Base-by-base conservation (phyloP, 78 protist genomes). In the Dictyostelium citrinum region DNA sequence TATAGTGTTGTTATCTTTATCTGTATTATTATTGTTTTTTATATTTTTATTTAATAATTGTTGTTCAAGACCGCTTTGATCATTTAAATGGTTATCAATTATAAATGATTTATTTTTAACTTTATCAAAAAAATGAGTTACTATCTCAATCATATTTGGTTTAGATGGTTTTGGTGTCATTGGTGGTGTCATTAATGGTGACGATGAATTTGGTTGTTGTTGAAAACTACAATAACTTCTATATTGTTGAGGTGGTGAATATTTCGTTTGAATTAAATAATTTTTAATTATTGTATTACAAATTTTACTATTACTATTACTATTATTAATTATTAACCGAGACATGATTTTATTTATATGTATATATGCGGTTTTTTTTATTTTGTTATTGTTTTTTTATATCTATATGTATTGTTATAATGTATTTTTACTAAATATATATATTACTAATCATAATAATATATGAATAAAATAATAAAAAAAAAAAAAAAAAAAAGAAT, bases 41-140 rank as follows among this genome's bases (percentile, higher is more conserved):
- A 86, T 61, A 8, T 81, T 29, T 12, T 31, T 20, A 22, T 55
- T 75, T 24, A 27, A 11, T 24, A 67, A 37, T 74, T 49, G 49
- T 51, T n/a, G 17, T 67, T 60, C 37, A 16, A 9, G 68, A 22
- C 33, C 37, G 64, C 60, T 2, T 49, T 16, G 33, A 43, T 35
- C 14, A 27, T 64, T 64, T 64, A 80, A 35, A 41, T 88, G 17
- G 1, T 79, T 46, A 20, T 88, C 93, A 2, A 88, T 46, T 9
- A 88, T 43, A 67, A 74, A 88, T 49, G 93, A 88, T 45, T 78
- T 78, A 41, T 78, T 88, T 76, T 88, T 88, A 24, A 88, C 51
- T 27, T 88, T 88, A 27, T 88, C 93, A 27, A 78, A 81, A 33
- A 88, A 78, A 70, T 70, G 37, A 29, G 77, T 16, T 5, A 70